Conservation (phyloP, 805 yeast genomes). For the Ogataea thermomethanolica region DNA sequence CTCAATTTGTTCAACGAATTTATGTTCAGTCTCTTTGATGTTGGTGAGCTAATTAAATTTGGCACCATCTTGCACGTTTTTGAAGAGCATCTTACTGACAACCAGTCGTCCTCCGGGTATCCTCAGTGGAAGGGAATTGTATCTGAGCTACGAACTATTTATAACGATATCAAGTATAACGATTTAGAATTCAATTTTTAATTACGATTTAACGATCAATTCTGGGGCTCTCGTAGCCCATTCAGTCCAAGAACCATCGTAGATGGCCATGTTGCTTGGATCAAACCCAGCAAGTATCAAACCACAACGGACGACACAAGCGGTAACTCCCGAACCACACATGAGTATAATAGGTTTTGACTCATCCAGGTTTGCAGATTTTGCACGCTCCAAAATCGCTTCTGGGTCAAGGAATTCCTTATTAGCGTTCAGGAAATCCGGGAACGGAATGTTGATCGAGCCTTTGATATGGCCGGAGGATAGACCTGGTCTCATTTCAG, state of each 20-base stretch:
- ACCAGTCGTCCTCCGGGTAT: conserved; percentile 10
- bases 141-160: conserved; percentile 13
- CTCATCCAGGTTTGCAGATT: conserved; percentile 36
- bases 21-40: conserved; percentile 24
- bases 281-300: conserved; percentile 50
- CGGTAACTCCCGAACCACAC: conserved; percentile 98
- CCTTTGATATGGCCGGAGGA: conserved; percentile 90
- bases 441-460: conserved; percentile 72
- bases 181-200: conserved; percentile 14
- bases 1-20: conserved; percentile 27
- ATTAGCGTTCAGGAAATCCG: conserved; percentile 50
- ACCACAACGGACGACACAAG: conserved; percentile 80
- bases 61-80: conserved; percentile 18
- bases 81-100: conserved; percentile 10
- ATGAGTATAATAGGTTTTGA: conserved; percentile 71
- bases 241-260: conserved; percentile 90
- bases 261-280: conserved; percentile 48
- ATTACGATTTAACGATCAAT: conserved; percentile 43
- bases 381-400: conserved; percentile 47
- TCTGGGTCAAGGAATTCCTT: conserved; percentile 46
- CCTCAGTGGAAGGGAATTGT: conserved; percentile 21
- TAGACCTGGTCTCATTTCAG: conserved; percentile 88
- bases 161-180: conserved; percentile 10
- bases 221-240: conserved; percentile 78
- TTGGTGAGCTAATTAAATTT: conserved; percentile 20